These are phyloP conservation scores for Acrocalymma vagum DNA, from an alignment of 2,329 filamentous ascomycete species.

Conservation along the genomic window DNA sequence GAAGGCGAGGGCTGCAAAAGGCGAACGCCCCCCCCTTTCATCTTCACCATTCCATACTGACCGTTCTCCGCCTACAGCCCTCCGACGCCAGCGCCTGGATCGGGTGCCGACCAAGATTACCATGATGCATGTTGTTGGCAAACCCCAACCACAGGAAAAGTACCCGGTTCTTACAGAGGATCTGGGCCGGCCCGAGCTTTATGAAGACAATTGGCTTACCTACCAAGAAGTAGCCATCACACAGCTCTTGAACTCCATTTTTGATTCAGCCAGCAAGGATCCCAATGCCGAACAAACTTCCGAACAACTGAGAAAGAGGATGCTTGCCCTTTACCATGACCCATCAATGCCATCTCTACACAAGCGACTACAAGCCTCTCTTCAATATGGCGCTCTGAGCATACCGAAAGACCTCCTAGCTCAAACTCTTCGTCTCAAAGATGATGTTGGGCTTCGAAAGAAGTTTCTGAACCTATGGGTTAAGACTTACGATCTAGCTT, in stretches of 20 bases:
- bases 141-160: conserved; percentile 38
- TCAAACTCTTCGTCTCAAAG: conserved; percentile 57
- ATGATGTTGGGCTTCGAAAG: conserved; percentile 66
- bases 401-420: conserved; percentile 61
- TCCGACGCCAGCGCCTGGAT: conserved; percentile 34
- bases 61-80: conserved; percentile 44
- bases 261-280: conserved; percentile 48
- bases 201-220: conserved; percentile 69
- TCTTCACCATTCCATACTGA: conserved; percentile 48
- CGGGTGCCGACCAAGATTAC: conserved; percentile 39
- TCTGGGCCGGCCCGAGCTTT: conserved; percentile 64
- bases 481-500: conserved; percentile 62
- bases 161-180: conserved; percentile 65
- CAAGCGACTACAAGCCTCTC: conserved; percentile 65
- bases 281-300: conserved; percentile 36
- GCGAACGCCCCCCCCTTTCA: conserved; percentile 26
- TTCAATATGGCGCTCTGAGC: conserved; percentile 65
- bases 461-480: conserved; percentile 67
- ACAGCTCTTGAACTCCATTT: conserved; percentile 66
- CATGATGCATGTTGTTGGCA: conserved; percentile 41
- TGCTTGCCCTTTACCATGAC: conserved; percentile 64
- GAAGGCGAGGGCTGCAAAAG: conserved; percentile 30
- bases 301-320: conserved; percentile 53
- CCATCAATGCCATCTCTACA: conserved; percentile 60
- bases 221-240: conserved; percentile 70